Evolutionary conservation across 2,329 filamentous ascomycete species (phyloP), one percentile per base, ranked within the genome.

Genomic region (Fusarium cyanostomum): DNA sequence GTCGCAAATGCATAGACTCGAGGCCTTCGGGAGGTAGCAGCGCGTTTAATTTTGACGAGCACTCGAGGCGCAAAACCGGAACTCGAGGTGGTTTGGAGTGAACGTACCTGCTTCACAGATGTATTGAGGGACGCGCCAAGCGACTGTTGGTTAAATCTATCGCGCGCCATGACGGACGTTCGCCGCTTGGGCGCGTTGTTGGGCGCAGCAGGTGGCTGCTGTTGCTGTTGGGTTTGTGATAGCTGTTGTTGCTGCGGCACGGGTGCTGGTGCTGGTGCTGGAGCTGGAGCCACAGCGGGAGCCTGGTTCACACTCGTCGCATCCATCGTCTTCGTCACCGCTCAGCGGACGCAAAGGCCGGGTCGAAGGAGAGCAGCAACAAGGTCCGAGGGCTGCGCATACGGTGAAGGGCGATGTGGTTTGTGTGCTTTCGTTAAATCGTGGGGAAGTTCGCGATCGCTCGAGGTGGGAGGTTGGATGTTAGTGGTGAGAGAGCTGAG

Each of bases 61-160:
- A 51, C 41, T 58, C 56, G 53, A 48, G 41, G 52, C 58, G 53
- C 51, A 56, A 46, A 52, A 46, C 34, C 28, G 50, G 38, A 45
- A 41, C 37, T 45, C 33, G 26, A 39, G 41, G 43, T 18, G 46
- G 42, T 31, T 28, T 31, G 45, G 35, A 37, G 28, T 33, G 52
- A 52, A 69, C 69, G 73, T 82, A 92, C 90, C 84, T 91, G 81
- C 75, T 92, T 92, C 62, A 93, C 85, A 61, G 81, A 80, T 52
- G 79, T 80, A 72, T 92, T 87, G 42, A 91, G 81, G 31, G 82
- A 81, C 42, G 78, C 77, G 61, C 90, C 90, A 49, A 94, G 83
- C 59, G 91, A 91, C 77, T 90, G 86, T 64, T 83, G 74, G 71
- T 87, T 87, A 71, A 78, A 86, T 46, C 76, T 75, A 72, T 89